Percentiles rank a stretch among this genome's conserved stretches.
Evolutionary conservation across 163 green algal species (phyloP).

Genomic region (Smithsoniella earleae): DNA sequence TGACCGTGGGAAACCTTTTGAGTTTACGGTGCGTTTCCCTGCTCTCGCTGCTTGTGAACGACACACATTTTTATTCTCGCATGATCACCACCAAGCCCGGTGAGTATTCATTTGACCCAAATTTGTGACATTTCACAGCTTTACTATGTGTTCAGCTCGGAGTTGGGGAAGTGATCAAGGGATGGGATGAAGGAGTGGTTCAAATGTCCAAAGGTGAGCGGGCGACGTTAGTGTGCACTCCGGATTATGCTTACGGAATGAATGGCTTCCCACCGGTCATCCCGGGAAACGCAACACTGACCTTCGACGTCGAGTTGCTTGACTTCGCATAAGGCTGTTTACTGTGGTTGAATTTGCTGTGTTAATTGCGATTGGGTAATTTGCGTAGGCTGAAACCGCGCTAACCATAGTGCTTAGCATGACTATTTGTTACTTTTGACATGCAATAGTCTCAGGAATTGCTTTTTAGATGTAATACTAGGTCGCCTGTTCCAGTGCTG

Average conservation of each 20-base stretch:
- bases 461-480: background rate
- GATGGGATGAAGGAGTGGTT: slow-evolving; percentile 64
- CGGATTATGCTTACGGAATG: slow-evolving; percentile 61
- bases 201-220: slow-evolving; percentile 57
- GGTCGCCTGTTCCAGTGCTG: too few relatives aligned
- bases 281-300: slow-evolving; percentile 36
- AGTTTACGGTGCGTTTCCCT: slow-evolving; percentile 45
- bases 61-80: background rate
- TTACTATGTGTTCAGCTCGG: slow-evolving; percentile 11
- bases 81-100: background rate
- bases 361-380: background rate
- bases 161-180: slow-evolving; percentile 47
- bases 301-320: slow-evolving; percentile 43
- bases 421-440: background rate
- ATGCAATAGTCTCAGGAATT: background rate
- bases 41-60: background rate
- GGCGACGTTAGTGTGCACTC: slow-evolving; percentile 55
- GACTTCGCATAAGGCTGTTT: background rate
- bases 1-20: slow-evolving; percentile 51
- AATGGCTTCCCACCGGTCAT: slow-evolving; percentile 38
- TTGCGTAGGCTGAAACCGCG: background rate
- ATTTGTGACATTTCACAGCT: background rate
- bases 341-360: slow-evolving; percentile 1
- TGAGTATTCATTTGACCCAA: background rate
- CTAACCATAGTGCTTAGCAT: background rate